Evolutionary conservation across 2,329 filamentous ascomycete genomes (phyloP).

Genomic region (Nigrospora osmanthi): DNA sequence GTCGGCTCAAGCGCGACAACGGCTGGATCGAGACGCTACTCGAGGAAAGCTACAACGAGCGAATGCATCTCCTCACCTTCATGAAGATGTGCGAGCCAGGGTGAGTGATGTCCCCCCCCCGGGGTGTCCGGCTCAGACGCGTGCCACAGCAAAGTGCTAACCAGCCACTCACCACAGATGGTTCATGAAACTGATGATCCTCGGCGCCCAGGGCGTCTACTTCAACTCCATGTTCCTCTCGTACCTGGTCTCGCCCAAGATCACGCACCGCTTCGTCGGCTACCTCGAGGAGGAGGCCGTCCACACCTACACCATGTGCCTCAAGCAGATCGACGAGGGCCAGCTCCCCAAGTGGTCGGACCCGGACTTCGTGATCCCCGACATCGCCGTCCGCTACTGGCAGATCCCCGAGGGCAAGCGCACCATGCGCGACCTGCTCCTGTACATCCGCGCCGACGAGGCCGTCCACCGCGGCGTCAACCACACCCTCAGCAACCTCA

Average conservation of each 20-base stretch:
- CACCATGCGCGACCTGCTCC: slow-evolving; percentile 77
- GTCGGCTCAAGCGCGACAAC: slow-evolving; percentile 84
- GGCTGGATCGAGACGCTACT: slow-evolving; percentile 93
- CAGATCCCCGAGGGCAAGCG: slow-evolving; percentile 78
- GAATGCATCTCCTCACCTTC: slow-evolving; percentile 90
- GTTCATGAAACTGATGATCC: slow-evolving; percentile 89
- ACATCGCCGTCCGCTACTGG: slow-evolving; percentile 90
- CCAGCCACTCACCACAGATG: slow-evolving; percentile 41
- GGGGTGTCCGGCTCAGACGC: background rate
- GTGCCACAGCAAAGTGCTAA: background rate
- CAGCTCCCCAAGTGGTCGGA: slow-evolving; percentile 73
- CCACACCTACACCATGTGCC: slow-evolving; percentile 85
- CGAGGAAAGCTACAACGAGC: slow-evolving; percentile 85
- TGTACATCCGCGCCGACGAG: slow-evolving; percentile 88
- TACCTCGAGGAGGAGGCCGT: slow-evolving; percentile 98
- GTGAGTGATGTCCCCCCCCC: background rate
- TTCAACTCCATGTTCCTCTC: slow-evolving; percentile 89
- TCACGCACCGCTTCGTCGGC: slow-evolving; percentile 90
- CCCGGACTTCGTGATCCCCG: slow-evolving; percentile 65
- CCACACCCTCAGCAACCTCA: slow-evolving; percentile 83
- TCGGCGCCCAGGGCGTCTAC: slow-evolving; percentile 90
- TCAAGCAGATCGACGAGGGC: slow-evolving; percentile 81
- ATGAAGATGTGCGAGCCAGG: slow-evolving; percentile 83
- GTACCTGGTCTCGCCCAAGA: slow-evolving; percentile 80
- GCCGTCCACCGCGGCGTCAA: slow-evolving; percentile 91